Evolutionary conservation across 257 asterid species (phyloP).

Genomic region (Jacaranda copaia): DNA sequence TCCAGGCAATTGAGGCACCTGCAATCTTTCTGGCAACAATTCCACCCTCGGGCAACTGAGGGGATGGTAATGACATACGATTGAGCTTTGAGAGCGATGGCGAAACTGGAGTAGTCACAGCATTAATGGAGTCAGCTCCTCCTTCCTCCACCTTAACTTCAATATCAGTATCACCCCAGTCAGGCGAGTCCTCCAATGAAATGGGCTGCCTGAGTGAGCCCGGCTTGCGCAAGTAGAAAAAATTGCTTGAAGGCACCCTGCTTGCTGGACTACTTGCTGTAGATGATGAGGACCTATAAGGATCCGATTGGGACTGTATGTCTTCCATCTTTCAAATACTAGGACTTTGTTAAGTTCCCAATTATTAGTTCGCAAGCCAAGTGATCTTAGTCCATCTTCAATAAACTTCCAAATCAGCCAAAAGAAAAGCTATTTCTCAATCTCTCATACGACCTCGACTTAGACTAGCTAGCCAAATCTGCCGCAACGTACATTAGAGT

Average conservation of each 20-base stretch:
- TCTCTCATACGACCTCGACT: slow-evolving; percentile 6
- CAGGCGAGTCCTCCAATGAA: slow-evolving; percentile 97
- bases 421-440: slow-evolving; percentile 10
- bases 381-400: neutral
- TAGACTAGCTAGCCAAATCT: slow-evolving; percentile 34
- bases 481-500: slow-evolving; percentile 30
- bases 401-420: no score
- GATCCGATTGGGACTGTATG: slow-evolving; percentile 94
- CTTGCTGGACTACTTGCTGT: slow-evolving; percentile 96
- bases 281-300: slow-evolving; percentile 92
- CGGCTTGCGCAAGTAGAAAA: slow-evolving; percentile 89
- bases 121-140: slow-evolving; percentile 82
- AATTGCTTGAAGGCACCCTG: slow-evolving; percentile 94
- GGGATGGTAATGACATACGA: slow-evolving; percentile 85
- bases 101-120: slow-evolving; percentile 79
- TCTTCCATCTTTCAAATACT: slow-evolving; percentile 74
- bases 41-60: slow-evolving; percentile 80
- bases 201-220: slow-evolving; percentile 90
- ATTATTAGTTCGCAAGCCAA: slow-evolving; percentile 32
- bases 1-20: slow-evolving; percentile 96
- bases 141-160: slow-evolving; percentile 88
- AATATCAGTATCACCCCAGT: slow-evolving; percentile 90
- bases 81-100: slow-evolving; percentile 92
- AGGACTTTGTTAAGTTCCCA: slow-evolving; percentile 5
- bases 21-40: slow-evolving; percentile 64